A percentile compares a stretch with the other conserved stretches of the same genome.
Evolutionary conservation across 2,329 filamentous ascomycete genomes (phyloP).

Genomic region (Fusarium sp.): DNA sequence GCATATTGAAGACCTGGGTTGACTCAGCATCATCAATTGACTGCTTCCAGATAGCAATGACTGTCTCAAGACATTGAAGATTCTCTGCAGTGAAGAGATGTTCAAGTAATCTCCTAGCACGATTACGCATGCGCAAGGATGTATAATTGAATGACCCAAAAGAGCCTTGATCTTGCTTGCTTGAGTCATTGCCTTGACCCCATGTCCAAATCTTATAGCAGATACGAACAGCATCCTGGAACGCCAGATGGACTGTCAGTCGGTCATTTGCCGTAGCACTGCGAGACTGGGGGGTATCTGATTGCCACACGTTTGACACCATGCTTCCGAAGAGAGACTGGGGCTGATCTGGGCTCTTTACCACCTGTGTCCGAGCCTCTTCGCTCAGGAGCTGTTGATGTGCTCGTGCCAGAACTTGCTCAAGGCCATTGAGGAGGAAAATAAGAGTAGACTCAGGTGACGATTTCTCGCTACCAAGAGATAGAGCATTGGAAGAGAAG

Average conservation of each 20-base stretch:
- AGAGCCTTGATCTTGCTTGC: constrained; percentile 72
- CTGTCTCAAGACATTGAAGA: constrained; percentile 91
- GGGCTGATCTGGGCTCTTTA: constrained; percentile 84
- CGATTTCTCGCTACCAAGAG: constrained; percentile 40
- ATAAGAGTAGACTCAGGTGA: constrained; percentile 79
- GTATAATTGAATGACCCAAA: constrained; percentile 90
- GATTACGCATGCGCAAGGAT: constrained; percentile 89
- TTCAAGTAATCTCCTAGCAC: constrained; percentile 87
- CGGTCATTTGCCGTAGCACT: constrained; percentile 92
- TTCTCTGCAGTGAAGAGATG: constrained; percentile 93
- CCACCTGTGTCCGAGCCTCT: constrained; percentile 74
- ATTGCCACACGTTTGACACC: constrained; percentile 89
- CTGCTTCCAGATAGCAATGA: constrained; percentile 84
- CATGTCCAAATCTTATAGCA: constrained; percentile 97
- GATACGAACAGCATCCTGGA: constrained; percentile 93
- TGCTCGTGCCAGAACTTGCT: constrained; percentile 87
- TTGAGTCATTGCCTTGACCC: constrained; percentile 74
- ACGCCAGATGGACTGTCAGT: constrained; percentile 92
- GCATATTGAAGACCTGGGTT: constrained; percentile 80
- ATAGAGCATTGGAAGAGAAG: constrained; percentile 59
- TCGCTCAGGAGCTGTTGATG: constrained; percentile 85
- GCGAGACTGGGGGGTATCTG: constrained; percentile 80
- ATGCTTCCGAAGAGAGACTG: constrained; percentile 95
- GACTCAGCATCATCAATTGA: constrained; percentile 61
- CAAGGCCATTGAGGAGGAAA: constrained; percentile 90